phyloP scores from a whole-genome alignment of 176 grass and related monocot species.

The Raddia distichophylla region DNA sequence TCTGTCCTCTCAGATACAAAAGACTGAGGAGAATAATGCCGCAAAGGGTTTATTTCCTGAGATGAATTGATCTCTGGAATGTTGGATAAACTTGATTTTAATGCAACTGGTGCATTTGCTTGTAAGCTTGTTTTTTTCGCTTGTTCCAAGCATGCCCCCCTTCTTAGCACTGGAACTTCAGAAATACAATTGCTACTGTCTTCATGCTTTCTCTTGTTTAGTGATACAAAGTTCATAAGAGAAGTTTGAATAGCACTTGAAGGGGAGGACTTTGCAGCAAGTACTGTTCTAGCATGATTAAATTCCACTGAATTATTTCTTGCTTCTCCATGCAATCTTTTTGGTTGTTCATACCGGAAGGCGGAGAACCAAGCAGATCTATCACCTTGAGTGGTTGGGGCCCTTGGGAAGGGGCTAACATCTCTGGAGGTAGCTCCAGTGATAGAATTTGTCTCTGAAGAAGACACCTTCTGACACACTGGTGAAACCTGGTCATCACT shows the following conservation, averaged over 20 bases:
- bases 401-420: constrained; percentile 28
- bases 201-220: constrained; percentile 82
- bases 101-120: constrained; percentile 29
- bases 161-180: constrained; percentile 83
- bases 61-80: constrained; percentile 39
- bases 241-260: constrained; percentile 71
- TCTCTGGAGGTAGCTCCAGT: constrained; percentile 38
- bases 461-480: constrained; percentile 30
- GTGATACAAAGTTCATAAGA: constrained; percentile 71
- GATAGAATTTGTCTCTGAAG: constrained; percentile 30
- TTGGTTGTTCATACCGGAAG: constrained; percentile 54
- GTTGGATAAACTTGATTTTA: constrained; percentile 21
- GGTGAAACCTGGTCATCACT: constrained; percentile 37
- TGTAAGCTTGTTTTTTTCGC: constrained; percentile 45
- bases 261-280: constrained; percentile 44
- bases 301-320: constrained; percentile 25
- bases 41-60: constrained; percentile 38
- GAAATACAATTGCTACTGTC: constrained; percentile 63
- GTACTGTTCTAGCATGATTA: constrained; percentile 37
- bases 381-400: constrained; percentile 35
- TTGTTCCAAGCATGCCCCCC: constrained; percentile 49
- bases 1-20: constrained; percentile 45
- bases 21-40: constrained; percentile 4
- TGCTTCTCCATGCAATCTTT: constrained; percentile 32
- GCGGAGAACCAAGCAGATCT: constrained; percentile 49